Conservation (phyloP, 306 rosid species). For the Cucurbita maxima region DNA sequence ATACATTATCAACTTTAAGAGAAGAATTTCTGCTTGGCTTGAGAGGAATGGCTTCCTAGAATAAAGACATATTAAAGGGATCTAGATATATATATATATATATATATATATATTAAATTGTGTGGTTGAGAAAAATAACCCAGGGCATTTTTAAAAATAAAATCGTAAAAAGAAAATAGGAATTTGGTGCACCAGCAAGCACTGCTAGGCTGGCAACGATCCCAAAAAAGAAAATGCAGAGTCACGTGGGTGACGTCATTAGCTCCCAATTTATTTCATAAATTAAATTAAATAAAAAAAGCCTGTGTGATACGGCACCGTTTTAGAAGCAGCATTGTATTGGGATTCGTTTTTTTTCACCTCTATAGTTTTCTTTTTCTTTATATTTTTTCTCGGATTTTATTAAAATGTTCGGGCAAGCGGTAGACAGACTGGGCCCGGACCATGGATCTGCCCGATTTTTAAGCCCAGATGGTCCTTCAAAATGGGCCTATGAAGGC, state of each 20-base stretch:
- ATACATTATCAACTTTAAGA: too few relatives aligned
- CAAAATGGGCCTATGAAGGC: neutral
- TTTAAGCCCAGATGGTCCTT: neutral
- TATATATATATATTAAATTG: too few relatives aligned
- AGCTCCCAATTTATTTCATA: neutral
- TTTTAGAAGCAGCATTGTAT: neutral
- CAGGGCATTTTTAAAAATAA: neutral
- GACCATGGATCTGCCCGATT: neutral
- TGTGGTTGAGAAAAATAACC: too few relatives aligned
- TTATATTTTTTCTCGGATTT: too few relatives aligned
- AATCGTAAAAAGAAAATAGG: neutral
- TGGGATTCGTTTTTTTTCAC: neutral
- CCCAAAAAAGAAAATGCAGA: neutral
- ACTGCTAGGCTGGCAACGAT: neutral
- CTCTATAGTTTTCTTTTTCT: neutral
- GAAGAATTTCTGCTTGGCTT: too few relatives aligned
- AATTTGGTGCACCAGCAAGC: neutral
- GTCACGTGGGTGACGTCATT: constrained; percentile 4
- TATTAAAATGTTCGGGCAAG: neutral
- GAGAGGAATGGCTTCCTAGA: too few relatives aligned
- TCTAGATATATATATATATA: too few relatives aligned
- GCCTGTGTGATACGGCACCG: neutral
- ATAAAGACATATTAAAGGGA: too few relatives aligned
- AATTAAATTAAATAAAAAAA: neutral
- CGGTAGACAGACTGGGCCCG: neutral